Percentiles rank a stretch among this genome's conserved stretches.
Conservation (phyloP, 345 rosid genomes). For the Durio zibethinus region DNA sequence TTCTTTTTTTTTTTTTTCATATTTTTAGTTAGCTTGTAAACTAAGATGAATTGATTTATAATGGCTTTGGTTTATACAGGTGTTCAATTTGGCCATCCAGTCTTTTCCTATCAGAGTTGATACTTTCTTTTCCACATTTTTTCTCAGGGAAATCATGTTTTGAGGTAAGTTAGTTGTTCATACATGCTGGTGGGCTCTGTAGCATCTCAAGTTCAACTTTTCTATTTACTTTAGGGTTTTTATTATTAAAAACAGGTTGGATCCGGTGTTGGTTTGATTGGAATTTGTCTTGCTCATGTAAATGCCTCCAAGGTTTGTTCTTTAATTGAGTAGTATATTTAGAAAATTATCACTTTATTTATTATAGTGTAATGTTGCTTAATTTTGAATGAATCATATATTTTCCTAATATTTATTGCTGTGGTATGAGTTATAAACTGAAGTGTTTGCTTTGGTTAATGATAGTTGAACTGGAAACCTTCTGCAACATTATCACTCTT, state of each 20-base stretch:
- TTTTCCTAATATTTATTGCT: slow-evolving; percentile 2
- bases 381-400: slow-evolving; percentile 1
- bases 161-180: slow-evolving; percentile 46
- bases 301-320: slow-evolving; percentile 69
- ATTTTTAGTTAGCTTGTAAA: background rate
- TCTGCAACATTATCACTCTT: background rate
- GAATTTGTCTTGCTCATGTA: slow-evolving; percentile 75
- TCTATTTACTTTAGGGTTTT: background rate
- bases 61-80: slow-evolving; percentile 36
- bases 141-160: slow-evolving; percentile 64
- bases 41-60: background rate
- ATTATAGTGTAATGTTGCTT: background rate
- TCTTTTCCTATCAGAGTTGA: slow-evolving; percentile 66
- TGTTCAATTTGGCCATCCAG: slow-evolving; percentile 89
- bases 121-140: slow-evolving; percentile 64
- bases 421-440: background rate
- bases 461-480: background rate
- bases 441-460: background rate
- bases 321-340: background rate
- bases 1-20: too few species aligned
- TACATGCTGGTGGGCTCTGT: background rate
- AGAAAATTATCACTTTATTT: background rate
- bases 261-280: slow-evolving; percentile 85
- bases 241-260: slow-evolving; percentile 54
- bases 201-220: background rate